Evolutionary conservation across 176 grass and related monocot genomes (phyloP).

Genomic region (Phragmites australis): DNA sequence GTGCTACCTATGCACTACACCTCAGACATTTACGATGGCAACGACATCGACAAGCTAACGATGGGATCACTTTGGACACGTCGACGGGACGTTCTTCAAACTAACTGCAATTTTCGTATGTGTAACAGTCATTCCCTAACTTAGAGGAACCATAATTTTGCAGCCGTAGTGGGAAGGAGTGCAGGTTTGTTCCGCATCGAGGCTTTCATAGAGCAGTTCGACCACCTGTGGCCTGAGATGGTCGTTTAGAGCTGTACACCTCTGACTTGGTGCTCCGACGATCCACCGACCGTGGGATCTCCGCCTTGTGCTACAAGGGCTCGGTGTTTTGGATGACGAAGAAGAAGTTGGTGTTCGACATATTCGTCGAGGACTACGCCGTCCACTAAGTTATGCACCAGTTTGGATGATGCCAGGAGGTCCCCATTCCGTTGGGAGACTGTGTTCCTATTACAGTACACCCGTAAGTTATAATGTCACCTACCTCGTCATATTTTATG

Average conservation of each 20-base stretch:
- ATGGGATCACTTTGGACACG: not conserved
- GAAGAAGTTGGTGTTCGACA: not conserved
- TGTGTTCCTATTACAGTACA: not conserved
- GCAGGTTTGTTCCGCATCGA: not conserved
- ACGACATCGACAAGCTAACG: not conserved
- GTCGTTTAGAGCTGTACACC: not conserved
- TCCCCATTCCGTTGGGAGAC: not conserved
- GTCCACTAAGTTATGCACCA: not conserved
- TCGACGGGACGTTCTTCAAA: not conserved
- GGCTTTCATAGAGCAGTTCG: not conserved
- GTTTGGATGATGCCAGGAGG: not conserved
- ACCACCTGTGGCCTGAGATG: not conserved
- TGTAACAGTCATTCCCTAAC: too few relatives aligned
- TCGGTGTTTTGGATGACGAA: not conserved
- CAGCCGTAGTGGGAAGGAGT: not conserved
- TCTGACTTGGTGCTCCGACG: too few relatives aligned
- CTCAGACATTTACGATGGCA: not conserved
- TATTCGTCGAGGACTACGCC: not conserved
- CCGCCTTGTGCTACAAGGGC: rapidly evolving
- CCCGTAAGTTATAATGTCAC: not conserved
- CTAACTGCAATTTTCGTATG: too few relatives aligned
- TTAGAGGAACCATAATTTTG: not conserved
- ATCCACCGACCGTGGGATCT: not conserved
- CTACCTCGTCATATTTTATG: too few relatives aligned
- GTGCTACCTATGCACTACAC: not conserved